Evolutionary conservation across 371 early-diverging fungal genomes (phyloP).

Genomic region (Actinomortierella wolfii): DNA sequence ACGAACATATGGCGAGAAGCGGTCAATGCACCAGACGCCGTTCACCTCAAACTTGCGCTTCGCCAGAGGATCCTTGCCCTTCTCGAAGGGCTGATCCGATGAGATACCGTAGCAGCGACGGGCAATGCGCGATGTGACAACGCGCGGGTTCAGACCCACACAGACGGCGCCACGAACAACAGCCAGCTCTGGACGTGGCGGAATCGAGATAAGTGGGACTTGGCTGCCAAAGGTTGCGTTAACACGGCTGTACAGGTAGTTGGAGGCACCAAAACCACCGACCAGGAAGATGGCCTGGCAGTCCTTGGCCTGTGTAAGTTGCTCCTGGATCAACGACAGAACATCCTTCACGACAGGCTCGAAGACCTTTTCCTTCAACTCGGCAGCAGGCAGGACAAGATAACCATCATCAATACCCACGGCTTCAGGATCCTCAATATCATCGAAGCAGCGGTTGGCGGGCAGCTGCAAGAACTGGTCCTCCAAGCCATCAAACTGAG

Average conservation of each 20-base stretch:
- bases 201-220: slow-evolving; percentile 37
- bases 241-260: slow-evolving; percentile 49
- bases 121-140: slow-evolving; percentile 57
- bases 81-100: slow-evolving; percentile 62
- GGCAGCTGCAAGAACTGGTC: slow-evolving; percentile 58
- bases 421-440: slow-evolving; percentile 54
- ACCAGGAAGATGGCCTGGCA: slow-evolving; percentile 54
- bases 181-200: slow-evolving; percentile 43
- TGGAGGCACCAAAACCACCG: slow-evolving; percentile 60
- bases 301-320: slow-evolving; percentile 35
- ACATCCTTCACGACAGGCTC: slow-evolving; percentile 59
- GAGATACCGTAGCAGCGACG: slow-evolving; percentile 67
- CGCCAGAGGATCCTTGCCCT: slow-evolving; percentile 30
- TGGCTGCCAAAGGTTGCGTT: slow-evolving; percentile 42
- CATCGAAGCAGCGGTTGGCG: slow-evolving; percentile 52
- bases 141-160: slow-evolving; percentile 56
- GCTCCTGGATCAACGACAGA: slow-evolving; percentile 50
- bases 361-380: slow-evolving; percentile 57
- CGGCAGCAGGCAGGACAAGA: slow-evolving; percentile 52
- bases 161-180: slow-evolving; percentile 48
- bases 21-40: slow-evolving; percentile 43
- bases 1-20: slow-evolving; percentile 61
- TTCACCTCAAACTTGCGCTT: slow-evolving; percentile 43
- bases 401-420: slow-evolving; percentile 62
- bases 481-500: slow-evolving; percentile 58